A percentile compares a stretch with the other conserved stretches of the same genome.
These are phyloP conservation scores for Coemansia brasiliensis DNA, from an alignment of 192 early-diverging fungal species.

Conservation along the genomic window DNA sequence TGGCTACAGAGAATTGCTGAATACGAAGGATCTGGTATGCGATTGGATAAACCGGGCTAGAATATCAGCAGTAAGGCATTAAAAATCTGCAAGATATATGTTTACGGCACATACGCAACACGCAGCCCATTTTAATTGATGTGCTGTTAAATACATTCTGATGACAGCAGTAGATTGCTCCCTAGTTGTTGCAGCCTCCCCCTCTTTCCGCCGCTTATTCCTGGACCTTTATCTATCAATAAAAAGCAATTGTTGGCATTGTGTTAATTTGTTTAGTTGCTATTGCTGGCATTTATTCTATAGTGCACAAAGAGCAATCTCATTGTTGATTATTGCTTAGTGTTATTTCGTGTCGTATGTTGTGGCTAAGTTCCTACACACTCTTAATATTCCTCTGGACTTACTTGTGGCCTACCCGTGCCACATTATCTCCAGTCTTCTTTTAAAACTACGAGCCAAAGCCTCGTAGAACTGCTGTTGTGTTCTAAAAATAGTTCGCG, in stretches of 20 bases:
- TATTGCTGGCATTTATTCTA: conserved; percentile 4
- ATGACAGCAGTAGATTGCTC: conserved; percentile 21
- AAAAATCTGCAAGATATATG: conserved; percentile 1
- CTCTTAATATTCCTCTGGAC: too few relatives aligned
- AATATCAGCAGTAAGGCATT: conserved; percentile 16
- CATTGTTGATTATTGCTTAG: background rate
- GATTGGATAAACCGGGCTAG: background rate
- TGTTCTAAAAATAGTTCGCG: conserved; percentile 7
- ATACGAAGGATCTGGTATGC: background rate
- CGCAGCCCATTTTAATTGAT: background rate
- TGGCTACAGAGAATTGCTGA: background rate
- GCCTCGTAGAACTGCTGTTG: background rate
- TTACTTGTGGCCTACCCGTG: conserved; percentile 1
- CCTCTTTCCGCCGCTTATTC: conserved; percentile 1
- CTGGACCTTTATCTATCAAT: background rate
- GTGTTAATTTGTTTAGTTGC: background rate
- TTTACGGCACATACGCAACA: conserved; percentile 8
- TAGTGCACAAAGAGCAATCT: background rate
- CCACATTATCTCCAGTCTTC: conserved; percentile 1
- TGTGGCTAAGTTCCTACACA: too few relatives aligned
- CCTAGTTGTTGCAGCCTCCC: conserved; percentile 15
- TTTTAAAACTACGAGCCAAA: conserved; percentile 6
- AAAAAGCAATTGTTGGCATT: background rate
- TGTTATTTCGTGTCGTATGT: too few relatives aligned
- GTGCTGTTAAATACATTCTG: conserved; percentile 28